Evolutionary conservation across 257 asterid genomes (phyloP).

Genomic region (Avicennia marina): DNA sequence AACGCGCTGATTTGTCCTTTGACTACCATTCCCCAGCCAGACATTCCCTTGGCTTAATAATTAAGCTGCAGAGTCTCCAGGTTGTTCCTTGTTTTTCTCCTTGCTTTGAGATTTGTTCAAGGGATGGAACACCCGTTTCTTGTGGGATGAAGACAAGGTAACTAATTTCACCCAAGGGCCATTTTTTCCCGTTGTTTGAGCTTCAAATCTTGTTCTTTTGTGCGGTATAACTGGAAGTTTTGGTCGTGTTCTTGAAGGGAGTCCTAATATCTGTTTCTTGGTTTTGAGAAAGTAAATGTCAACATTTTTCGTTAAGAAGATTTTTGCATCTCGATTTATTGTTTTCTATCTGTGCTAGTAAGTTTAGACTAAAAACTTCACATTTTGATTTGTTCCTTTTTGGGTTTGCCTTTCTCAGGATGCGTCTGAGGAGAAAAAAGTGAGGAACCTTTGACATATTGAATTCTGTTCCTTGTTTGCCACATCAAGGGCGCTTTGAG

Average conservation of each 20-base stretch:
- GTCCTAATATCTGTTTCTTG: no score
- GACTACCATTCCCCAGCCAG: neutral
- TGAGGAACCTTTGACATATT: constrained; percentile 9
- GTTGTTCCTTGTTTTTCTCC: constrained; percentile 6
- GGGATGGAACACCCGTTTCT: constrained; percentile 31
- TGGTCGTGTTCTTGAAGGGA: constrained; percentile 2
- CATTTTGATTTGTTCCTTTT: constrained; percentile 11
- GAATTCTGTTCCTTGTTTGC: constrained; percentile 6
- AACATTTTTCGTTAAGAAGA: neutral
- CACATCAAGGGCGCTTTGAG: neutral
- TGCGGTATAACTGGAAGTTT: constrained; percentile 9
- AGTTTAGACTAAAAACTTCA: neutral
- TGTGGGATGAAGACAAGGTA: constrained; percentile 30
- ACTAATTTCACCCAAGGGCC: constrained; percentile 14
- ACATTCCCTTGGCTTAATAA: neutral
- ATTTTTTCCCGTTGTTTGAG: constrained; percentile 3
- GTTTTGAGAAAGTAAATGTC: constrained; percentile 8
- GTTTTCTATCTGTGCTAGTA: neutral
- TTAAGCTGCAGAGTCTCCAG: constrained; percentile 7
- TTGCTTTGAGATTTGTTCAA: constrained; percentile 25
- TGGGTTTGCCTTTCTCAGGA: constrained; percentile 20
- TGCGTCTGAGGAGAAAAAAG: constrained; percentile 17
- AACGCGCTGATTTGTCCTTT: constrained; percentile 1
- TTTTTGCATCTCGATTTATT: neutral
- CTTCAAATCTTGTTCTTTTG: constrained; percentile 41